Percentiles rank a stretch among this genome's conserved stretches.
Conservation (phyloP, 2,329 filamentous ascomycete species). For the Coniochaeta prunicola region DNA sequence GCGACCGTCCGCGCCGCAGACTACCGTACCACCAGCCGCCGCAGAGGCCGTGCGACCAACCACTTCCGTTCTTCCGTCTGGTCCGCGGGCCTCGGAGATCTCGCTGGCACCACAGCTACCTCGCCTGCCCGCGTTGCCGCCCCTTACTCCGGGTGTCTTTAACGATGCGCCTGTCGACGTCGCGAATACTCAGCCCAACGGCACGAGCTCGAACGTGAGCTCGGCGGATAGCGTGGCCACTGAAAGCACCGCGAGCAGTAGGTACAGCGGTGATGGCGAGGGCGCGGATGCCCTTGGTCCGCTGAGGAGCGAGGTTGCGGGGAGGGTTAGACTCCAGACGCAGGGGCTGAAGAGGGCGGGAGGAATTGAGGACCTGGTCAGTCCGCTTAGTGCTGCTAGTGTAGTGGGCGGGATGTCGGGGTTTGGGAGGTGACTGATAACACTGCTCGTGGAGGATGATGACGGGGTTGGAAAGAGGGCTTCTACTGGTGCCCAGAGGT, state of each 20-base stretch:
- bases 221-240: constrained; percentile 21
- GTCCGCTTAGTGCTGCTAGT: constrained; percentile 10
- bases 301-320: background rate
- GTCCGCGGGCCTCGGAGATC: background rate
- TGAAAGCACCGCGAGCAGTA: constrained; percentile 5
- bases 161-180: constrained; percentile 3
- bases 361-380: constrained; percentile 7
- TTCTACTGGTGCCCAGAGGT: background rate
- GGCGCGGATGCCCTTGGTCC: background rate
- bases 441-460: background rate
- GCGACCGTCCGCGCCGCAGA: background rate
- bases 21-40: background rate
- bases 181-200: constrained; percentile 1
- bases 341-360: background rate
- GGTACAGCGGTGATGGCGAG: constrained; percentile 13
- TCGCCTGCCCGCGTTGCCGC: constrained; percentile 7
- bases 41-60: background rate
- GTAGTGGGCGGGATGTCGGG: background rate
- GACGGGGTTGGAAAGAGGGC: background rate
- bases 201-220: constrained; percentile 7
- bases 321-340: background rate
- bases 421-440: background rate
- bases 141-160: constrained; percentile 12
- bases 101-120: constrained; percentile 12
- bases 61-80: background rate